Evolutionary conservation across 2,329 filamentous ascomycete genomes (phyloP).

Genomic region (Penicillium corylophilum): DNA sequence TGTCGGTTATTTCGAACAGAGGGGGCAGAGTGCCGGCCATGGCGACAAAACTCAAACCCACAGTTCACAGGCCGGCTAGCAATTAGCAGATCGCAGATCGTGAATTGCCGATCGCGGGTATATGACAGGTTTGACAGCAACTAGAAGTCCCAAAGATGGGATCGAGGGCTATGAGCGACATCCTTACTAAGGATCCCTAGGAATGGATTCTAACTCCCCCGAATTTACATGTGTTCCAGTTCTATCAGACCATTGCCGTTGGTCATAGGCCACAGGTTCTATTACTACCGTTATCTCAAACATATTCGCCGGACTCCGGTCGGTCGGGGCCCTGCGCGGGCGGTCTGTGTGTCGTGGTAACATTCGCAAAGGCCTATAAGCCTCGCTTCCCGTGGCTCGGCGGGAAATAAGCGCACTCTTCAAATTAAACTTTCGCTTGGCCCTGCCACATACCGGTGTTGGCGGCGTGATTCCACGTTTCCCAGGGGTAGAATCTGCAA

Average conservation of each 20-base stretch:
- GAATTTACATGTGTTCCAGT: neutral
- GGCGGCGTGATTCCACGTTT: neutral
- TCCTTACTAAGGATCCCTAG: neutral
- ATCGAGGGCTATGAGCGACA: neutral
- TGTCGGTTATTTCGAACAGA: conserved; percentile 20
- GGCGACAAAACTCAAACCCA: neutral
- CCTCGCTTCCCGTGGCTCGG: neutral
- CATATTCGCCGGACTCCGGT: neutral
- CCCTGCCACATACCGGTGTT: neutral
- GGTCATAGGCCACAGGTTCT: neutral
- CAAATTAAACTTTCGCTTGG: neutral
- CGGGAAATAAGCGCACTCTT: neutral
- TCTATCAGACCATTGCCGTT: neutral
- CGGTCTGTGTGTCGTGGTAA: neutral
- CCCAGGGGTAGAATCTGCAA: neutral
- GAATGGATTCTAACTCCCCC: neutral
- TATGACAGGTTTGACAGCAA: neutral
- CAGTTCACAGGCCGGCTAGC: neutral
- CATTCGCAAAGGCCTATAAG: neutral
- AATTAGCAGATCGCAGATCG: conserved; percentile 10
- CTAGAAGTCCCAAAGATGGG: neutral
- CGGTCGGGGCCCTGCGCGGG: neutral
- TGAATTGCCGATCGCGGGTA: conserved; percentile 1
- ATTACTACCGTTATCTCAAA: neutral
- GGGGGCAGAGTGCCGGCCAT: conserved; percentile 23